Evolutionary conservation across 73 alveolate genomes (phyloP), one percentile per base, ranked within the genome.

Genomic region (Tetrahymena elliotti): DNA sequence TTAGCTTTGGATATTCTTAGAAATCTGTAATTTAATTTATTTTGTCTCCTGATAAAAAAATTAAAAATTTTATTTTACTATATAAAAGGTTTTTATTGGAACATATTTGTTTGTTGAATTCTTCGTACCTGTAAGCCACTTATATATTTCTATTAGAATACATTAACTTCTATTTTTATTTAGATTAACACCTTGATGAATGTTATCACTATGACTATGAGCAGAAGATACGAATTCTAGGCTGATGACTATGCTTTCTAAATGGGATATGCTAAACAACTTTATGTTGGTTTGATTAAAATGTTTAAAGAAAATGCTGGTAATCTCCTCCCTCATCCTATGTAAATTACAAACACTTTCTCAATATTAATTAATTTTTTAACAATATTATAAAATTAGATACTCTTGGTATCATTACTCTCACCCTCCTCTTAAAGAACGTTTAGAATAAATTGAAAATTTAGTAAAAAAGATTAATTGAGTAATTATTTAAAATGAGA

Each of bases 351-450:
- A 27, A 35, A 95, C 16, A 96, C 93, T 95, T 35, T 96, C 54
- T 38, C 1, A 68, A 1, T 24, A 68, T 68, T 68, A 4, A 68
- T 36, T 68, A 18, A 68, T 68, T 68, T 68, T 24, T 27, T 40
- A 10, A 15, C 8, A 40, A 40, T 40, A 40, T n/a, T 47, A 2
- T 47, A n/a, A 68, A 68, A 18, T 27, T 6, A 68, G 88, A n/a
- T 68, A 68, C 22, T 68, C 88, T 10, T 68, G 88, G 88, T 68
- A 68, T 18, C 88, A 68, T 36, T 68, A 68, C 36, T 68, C 97
- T 93, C 98, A 96, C 94, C 98, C 98, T 18, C 95, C 97, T 95
- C 96, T 96, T 83, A 93, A 95, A 34, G 97, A 96, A 54, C 94
- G 98, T 92, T 93, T 96, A 53, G 95, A 94, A 96, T 96, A 95